These are phyloP conservation scores for Rhamnella rubrinervis DNA, from an alignment of 331 rosid genomes.

Conservation along the genomic window DNA sequence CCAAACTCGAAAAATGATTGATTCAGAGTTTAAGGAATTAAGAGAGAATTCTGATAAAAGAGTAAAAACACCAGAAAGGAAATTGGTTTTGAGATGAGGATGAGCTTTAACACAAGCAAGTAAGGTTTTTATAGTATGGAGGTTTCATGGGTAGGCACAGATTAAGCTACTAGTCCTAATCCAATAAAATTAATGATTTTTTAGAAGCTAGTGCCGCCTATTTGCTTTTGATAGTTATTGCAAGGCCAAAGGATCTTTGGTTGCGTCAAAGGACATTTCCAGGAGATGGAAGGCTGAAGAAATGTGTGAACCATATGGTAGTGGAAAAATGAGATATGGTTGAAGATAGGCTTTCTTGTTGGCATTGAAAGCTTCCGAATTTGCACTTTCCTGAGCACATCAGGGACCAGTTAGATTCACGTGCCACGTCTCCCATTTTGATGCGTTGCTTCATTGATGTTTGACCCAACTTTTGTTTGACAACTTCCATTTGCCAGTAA, in stretches of 20 bases:
- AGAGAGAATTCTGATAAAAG: background rate
- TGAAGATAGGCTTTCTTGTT: conserved; percentile 47
- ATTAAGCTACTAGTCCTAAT: conserved; percentile 37
- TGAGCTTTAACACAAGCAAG: conserved; percentile 13
- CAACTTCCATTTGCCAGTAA: background rate
- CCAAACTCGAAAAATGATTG: no score
- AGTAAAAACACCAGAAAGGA: background rate
- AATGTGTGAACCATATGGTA: background rate
- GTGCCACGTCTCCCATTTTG: conserved; percentile 38
- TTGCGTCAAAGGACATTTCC: conserved; percentile 10
- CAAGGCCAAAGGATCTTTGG: background rate
- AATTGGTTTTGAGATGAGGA: conserved; percentile 21
- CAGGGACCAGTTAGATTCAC: background rate
- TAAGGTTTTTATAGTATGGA: conserved; percentile 39
- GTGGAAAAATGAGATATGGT: conserved; percentile 38
- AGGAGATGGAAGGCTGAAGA: conserved; percentile 11
- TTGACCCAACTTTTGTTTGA: background rate
- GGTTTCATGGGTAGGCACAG: conserved; percentile 16
- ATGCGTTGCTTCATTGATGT: conserved; percentile 2
- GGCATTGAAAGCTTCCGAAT: conserved; percentile 32
- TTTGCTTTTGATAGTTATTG: conserved; percentile 46
- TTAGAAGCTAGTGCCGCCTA: conserved; percentile 57
- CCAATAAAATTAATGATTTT: conserved; percentile 23
- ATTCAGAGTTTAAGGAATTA: no score
- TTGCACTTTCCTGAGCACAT: conserved; percentile 39